Evolutionary conservation across 208 protist species (phyloP).

Genomic region (Trypanosoma avium): DNA sequence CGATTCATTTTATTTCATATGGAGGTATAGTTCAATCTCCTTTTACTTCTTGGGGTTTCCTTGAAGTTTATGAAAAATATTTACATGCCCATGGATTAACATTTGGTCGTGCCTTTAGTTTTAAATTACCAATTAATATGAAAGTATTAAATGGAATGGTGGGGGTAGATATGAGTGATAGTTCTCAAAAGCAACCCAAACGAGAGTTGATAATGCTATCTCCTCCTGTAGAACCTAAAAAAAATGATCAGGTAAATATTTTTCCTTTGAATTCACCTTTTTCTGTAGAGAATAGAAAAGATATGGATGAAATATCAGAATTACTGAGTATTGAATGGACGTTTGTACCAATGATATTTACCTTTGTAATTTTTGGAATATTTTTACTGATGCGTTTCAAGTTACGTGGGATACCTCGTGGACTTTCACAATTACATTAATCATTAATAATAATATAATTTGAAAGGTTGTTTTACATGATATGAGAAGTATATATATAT

Average conservation of each 20-base stretch:
- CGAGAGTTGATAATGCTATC: neutral
- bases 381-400: too few relatives aligned
- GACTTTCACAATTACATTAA: too few relatives aligned
- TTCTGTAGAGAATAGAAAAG: neutral
- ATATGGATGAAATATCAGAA: neutral
- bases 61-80: conserved; percentile 13
- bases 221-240: neutral
- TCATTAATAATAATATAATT: too few relatives aligned
- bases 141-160: neutral
- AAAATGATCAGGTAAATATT: neutral
- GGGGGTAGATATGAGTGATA: neutral
- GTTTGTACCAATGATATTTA: neutral
- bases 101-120: conserved; percentile 18
- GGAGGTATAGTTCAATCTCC: conserved; percentile 28
- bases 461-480: too few relatives aligned
- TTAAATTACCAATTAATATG: conserved; percentile 9
- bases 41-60: conserved; percentile 28
- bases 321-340: neutral
- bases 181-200: neutral
- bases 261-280: too few relatives aligned
- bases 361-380: neutral
- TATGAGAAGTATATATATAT: too few relatives aligned
- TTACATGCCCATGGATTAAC: conserved; percentile 21
- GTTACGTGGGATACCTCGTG: too few relatives aligned
- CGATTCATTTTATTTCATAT: conserved; percentile 25